Evolutionary conservation across 495 filamentous ascomycete species (phyloP).

Genomic region (Cryomyces antarcticus): DNA sequence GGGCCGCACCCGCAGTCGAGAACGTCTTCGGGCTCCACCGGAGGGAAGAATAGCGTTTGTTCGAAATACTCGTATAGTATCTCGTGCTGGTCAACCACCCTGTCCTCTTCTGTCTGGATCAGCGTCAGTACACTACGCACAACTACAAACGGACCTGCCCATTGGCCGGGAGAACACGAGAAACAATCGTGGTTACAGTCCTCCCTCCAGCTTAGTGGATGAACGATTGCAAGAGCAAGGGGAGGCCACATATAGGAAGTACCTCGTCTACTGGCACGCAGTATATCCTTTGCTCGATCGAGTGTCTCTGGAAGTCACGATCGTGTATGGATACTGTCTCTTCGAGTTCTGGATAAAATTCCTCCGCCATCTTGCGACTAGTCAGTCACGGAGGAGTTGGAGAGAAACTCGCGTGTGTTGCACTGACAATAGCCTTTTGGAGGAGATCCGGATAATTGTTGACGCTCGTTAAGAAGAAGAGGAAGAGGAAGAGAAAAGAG

Average conservation of each 20-base stretch:
- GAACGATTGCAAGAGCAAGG: background rate
- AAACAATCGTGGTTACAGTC: too few species aligned
- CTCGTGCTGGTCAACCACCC: conserved; percentile 47
- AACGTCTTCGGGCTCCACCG: conserved; percentile 31
- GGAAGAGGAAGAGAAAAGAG: too few species aligned
- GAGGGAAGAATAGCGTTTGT: conserved; percentile 58
- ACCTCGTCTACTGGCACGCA: conserved; percentile 78
- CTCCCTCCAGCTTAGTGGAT: background rate
- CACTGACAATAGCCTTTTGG: too few species aligned
- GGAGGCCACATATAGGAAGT: conserved; percentile 11
- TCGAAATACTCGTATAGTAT: conserved; percentile 60
- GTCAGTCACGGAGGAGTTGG: too few species aligned
- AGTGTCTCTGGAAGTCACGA: conserved; percentile 17
- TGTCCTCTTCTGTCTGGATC: conserved; percentile 57
- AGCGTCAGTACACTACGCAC: conserved; percentile 4
- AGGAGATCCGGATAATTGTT: too few species aligned
- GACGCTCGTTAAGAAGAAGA: too few species aligned
- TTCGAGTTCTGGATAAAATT: background rate
- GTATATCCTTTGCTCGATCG: conserved; percentile 51
- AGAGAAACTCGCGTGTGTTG: too few species aligned
- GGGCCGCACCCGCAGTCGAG: conserved; percentile 23
- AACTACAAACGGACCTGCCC: too few species aligned
- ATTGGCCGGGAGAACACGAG: too few species aligned
- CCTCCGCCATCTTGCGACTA: background rate
- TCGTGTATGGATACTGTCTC: conserved; percentile 11